These are phyloP conservation scores for Penicillium goetzii DNA, from an alignment of 495 filamentous ascomycete species.

Conservation along the genomic window DNA sequence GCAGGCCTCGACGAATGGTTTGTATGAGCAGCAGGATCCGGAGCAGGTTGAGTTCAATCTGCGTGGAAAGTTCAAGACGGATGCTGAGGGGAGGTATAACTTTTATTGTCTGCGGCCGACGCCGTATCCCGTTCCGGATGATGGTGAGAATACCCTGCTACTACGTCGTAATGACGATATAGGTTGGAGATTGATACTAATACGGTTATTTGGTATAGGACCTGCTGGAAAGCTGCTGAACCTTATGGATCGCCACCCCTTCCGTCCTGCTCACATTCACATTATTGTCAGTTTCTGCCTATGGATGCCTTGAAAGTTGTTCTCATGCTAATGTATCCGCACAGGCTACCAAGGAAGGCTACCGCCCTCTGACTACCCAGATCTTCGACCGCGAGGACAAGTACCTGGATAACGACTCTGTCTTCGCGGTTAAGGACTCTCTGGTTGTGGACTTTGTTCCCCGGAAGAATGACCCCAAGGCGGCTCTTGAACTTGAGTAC, in stretches of 20 bases:
- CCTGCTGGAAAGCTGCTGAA: slow-evolving; percentile 51
- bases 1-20: slow-evolving; percentile 75
- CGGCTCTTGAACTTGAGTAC: slow-evolving; percentile 67
- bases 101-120: slow-evolving; percentile 72
- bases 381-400: slow-evolving; percentile 69
- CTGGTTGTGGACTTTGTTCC: slow-evolving; percentile 68
- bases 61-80: slow-evolving; percentile 70
- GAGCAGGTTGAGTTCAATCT: slow-evolving; percentile 75
- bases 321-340: slow-evolving; percentile 15
- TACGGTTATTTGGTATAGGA: slow-evolving; percentile 23
- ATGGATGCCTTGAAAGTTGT: neutral
- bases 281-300: slow-evolving; percentile 61
- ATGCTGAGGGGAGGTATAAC: slow-evolving; percentile 63
- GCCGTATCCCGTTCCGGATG: slow-evolving; percentile 70
- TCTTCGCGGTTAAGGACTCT: slow-evolving; percentile 79
- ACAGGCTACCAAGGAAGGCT: slow-evolving; percentile 47
- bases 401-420: slow-evolving; percentile 66
- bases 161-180: neutral
- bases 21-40: slow-evolving; percentile 80
- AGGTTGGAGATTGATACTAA: neutral
- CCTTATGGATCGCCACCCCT: slow-evolving; percentile 74
- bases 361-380: slow-evolving; percentile 70
- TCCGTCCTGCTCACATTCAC: slow-evolving; percentile 83
- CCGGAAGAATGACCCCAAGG: slow-evolving; percentile 62
- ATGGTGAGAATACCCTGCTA: slow-evolving; percentile 50